phyloP scores from a whole-genome alignment of 2,329 filamentous ascomycete species.

The Beauveria scarabaeidicola region DNA sequence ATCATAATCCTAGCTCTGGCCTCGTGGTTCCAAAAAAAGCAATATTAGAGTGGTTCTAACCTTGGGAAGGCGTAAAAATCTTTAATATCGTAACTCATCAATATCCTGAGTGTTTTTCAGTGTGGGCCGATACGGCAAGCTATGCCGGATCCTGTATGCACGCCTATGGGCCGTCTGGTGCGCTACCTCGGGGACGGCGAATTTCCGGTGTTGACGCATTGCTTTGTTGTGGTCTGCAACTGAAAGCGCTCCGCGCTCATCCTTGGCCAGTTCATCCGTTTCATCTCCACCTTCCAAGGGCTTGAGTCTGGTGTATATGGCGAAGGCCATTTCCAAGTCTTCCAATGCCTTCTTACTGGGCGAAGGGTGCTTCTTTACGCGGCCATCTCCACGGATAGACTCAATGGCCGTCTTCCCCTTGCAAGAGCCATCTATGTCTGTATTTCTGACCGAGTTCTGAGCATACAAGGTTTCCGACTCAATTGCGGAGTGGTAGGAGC shows the following conservation, averaged over 20 bases:
- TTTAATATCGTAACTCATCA: not conserved
- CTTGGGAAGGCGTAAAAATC: not conserved
- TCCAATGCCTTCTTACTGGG: slow-evolving; percentile 34
- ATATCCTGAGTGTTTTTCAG: not conserved
- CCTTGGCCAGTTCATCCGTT: slow-evolving; percentile 24
- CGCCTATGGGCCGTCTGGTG: too few relatives aligned
- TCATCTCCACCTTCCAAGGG: slow-evolving; percentile 15
- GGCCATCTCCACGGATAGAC: not conserved
- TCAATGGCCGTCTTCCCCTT: too few relatives aligned
- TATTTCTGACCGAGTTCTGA: not conserved
- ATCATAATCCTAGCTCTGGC: not conserved
- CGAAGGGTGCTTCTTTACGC: slow-evolving; percentile 36
- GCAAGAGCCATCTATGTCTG: not conserved
- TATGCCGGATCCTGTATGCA: not conserved
- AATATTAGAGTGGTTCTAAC: not conserved
- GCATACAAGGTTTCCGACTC: not conserved
- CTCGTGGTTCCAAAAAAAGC: not conserved
- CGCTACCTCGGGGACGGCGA: not conserved
- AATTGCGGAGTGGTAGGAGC: not conserved
- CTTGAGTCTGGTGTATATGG: slow-evolving; percentile 21
- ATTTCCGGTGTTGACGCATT: not conserved
- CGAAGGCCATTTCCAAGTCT: slow-evolving; percentile 28
- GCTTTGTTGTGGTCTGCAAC: slow-evolving; percentile 23
- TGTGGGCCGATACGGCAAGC: not conserved
- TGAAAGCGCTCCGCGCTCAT: slow-evolving; percentile 13